Evolutionary conservation across 2,329 filamentous ascomycete genomes (phyloP), one percentile per base, ranked within the genome.

Genomic region (Phaeoacremonium minimum): DNA sequence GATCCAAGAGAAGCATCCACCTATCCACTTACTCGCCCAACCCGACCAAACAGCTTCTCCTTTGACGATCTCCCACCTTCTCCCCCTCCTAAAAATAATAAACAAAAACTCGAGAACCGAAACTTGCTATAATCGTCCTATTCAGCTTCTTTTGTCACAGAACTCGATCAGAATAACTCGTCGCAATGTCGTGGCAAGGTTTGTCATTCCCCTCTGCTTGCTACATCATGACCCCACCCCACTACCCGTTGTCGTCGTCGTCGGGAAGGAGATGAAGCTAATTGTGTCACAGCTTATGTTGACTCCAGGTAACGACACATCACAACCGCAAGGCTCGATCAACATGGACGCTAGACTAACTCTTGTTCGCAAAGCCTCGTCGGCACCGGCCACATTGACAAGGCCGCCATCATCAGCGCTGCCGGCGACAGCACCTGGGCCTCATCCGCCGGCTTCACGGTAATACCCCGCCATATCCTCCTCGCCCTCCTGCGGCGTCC

Each of bases 361-460:
- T 30, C 11, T 17, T 26, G 18, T 28, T 12, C 12, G 32, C 16
- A 35, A 57, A 95, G 88, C 77, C 80, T 95, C 54, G 77, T 94
- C 56, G 83, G 75, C 67, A 82, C 75, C 53, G 82, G 82, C 56
- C 83, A 90, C 60, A 66, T 95, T 57, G 84, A 93, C 70, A 83
- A 88, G 70, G 89, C 77, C 53, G 85, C 86, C 58, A 89, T 95
- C 61, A 80, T 93, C 72, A 89, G 85, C 64, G 69, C 67, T 47
- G 85, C 85, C 50, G 87, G 88, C 53, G 85, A 86, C 66, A 88
- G 83, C 59, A 74, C 79, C 52, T 94, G 88, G 87, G 88, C 88
- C 43, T 60, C 71, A 29, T 81, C 80, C 18, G 15, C 75, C 36
- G 77, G 73, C 49, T 95, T 95, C 70, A 68, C 73, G 58, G 88